Base-by-base conservation (phyloP, 306 rosid genomes). In the Oxytropis ochrocephala region DNA sequence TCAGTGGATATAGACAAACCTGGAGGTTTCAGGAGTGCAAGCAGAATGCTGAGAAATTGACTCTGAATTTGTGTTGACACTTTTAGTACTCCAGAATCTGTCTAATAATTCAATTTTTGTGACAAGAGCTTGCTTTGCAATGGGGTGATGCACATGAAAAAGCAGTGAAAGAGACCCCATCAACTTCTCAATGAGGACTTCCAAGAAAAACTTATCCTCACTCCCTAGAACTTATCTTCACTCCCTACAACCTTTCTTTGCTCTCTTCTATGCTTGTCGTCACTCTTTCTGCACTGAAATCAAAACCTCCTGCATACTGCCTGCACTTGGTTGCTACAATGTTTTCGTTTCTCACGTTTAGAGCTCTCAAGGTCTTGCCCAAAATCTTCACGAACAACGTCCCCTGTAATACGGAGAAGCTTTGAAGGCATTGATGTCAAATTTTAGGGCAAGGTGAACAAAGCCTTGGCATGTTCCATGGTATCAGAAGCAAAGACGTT, bases 401-500 rank as follows among this genome's bases (percentile, higher is more conserved):
- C 27, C 86, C 89, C 98, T 97, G 67, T 94, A 90, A 58, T 75
- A 93, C 97, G 98, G 97, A 42, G 98, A 90, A 67, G 97, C 90
- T 60, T 93, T 96, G 73, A 90, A 93, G 78, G 84, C 90, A 71
- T 90, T 93, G 83, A 93, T 87, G 74, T 97, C 98, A 2, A 70
- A 82, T 17, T 85, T 84, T 16, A 85, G 84, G 18, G 97, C 98
- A 47, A 75, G 74, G 29, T 91, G 89, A 43, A 93, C 98, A 11
- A 90, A 73, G 87, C 92, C 57, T 70, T 67, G 67, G 94, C 97
- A 5, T 82, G 82, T 8, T 90, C 84, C 19, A 81, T 88, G 12
- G 98, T 55, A 24, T 88, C 92, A 0, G 79, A 58, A 39, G 96
- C 94, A 80, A 90, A 93, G 54, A 87, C 88, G 57, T 91, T 88